phyloP scores from a whole-genome alignment of 2,329 filamentous ascomycete species.

The Aspergillus ibericus region DNA sequence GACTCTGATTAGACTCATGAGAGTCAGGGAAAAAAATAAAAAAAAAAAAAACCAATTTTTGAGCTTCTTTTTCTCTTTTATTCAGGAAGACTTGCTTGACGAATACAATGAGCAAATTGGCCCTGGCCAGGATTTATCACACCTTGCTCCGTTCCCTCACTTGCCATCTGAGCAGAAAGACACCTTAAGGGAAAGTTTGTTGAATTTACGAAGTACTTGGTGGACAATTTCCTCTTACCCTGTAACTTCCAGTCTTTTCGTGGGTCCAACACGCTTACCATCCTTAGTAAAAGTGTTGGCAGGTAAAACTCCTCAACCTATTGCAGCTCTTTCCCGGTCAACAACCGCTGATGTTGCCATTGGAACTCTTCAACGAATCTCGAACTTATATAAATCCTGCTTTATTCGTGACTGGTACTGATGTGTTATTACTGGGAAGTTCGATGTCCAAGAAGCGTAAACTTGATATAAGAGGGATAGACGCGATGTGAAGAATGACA shows the following conservation, averaged over 20 bases:
- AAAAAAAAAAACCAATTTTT: constrained; percentile 8
- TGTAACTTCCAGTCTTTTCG: background rate
- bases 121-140: background rate
- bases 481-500: constrained; percentile 16
- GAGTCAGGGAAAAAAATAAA: constrained; percentile 14
- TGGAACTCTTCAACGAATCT: constrained; percentile 9
- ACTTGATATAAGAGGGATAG: constrained; percentile 12
- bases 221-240: constrained; percentile 9
- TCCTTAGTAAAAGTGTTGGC: constrained; percentile 15
- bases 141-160: background rate
- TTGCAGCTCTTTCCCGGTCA: constrained; percentile 2
- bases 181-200: background rate
- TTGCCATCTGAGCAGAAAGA: background rate
- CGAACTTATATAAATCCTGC: constrained; percentile 8
- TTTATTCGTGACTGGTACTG: constrained; percentile 13
- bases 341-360: background rate
- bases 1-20: constrained; percentile 18
- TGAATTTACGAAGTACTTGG: background rate
- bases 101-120: background rate
- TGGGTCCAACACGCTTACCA: background rate
- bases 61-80: constrained; percentile 3
- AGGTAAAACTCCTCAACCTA: constrained; percentile 13
- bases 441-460: constrained; percentile 11
- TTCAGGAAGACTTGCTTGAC: background rate
- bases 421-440: constrained; percentile 16